Evolutionary conservation across 345 rosid genomes (phyloP).

Genomic region (Xanthoceras sorbifolium): DNA sequence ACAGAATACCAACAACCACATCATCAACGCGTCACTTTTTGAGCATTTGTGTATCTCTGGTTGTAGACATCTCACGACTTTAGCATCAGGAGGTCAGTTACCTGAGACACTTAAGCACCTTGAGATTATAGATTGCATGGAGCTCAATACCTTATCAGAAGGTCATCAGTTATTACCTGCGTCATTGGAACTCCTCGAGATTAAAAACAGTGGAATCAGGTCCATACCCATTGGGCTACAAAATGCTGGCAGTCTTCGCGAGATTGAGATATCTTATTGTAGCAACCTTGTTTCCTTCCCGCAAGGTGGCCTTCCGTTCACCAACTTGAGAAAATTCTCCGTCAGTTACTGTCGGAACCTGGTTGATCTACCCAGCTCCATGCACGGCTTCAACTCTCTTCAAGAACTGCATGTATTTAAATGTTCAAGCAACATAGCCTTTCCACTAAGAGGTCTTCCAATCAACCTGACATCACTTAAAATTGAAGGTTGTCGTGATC

Average conservation of each 20-base stretch:
- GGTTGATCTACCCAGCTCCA: neutral
- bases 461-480: conserved; percentile 18
- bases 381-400: conserved; percentile 20
- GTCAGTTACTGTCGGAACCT: conserved; percentile 8
- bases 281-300: neutral
- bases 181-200: neutral
- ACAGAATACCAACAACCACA: too few relatives aligned
- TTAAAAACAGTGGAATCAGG: neutral
- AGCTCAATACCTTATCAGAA: conserved; percentile 9
- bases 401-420: conserved; percentile 17
- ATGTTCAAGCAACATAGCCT: conserved; percentile 18
- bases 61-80: neutral
- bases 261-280: neutral
- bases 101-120: conserved; percentile 16
- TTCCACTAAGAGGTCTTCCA: conserved; percentile 26
- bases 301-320: neutral
- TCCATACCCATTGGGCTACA: conserved; percentile 8
- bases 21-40: neutral
- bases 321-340: neutral
- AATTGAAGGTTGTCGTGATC: conserved; percentile 5
- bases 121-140: neutral
- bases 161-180: neutral
- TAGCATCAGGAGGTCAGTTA: neutral
- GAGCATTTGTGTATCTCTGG: neutral
- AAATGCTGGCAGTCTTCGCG: conserved; percentile 16